Base-by-base conservation (phyloP, 371 early-diverging fungal species). In the Mucor irregularis region DNA sequence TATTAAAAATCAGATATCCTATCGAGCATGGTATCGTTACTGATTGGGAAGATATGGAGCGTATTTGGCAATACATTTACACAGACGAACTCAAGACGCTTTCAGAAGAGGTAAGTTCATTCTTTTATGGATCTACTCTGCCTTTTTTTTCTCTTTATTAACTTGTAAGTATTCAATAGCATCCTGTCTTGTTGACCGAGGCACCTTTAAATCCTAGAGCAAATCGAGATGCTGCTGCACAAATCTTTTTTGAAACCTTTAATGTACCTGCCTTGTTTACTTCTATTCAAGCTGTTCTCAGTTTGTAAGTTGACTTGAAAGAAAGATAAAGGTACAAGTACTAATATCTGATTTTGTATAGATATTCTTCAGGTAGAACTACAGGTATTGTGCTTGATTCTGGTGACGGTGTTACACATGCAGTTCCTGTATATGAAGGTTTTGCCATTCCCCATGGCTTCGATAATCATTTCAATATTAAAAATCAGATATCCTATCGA, bases 1-100 rank as follows among this genome's bases (percentile, higher is more conserved):
- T 97, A 49, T 82, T 97, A 50, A 87, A 87, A 56, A 85, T 98
- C 61, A 88, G 84, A 61, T 97, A 98, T 67, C 98, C 98, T 35
- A 87, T 97, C 65, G 92, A 95, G 75, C 96, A 97, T 68, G 98
- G 98, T 52, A 86, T 97, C 63, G 92, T 97, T 30, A 92, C 88
- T 28, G 88, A 96, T 74, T 98, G 98, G 93, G 92, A 90, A 60
- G 98, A 96, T 65, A 97, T 97, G 97, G 96, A 97, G 74, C 82
- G 85, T 61, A 94, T 98, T 56, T 98, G 98, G 98, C 88, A 92
- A 64, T 88, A 95, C 66, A 85, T 96, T 34, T 97, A 96, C 71
- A 83, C 85, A 39, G 92, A 98, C 58, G 96, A 98, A 73, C 85
- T 98, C 43, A 92, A 93, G 66, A 92, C 88, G 19, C 71, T 90